Conservation (phyloP, 2,329 filamentous ascomycete genomes). For the Cercospora brassicicola region DNA sequence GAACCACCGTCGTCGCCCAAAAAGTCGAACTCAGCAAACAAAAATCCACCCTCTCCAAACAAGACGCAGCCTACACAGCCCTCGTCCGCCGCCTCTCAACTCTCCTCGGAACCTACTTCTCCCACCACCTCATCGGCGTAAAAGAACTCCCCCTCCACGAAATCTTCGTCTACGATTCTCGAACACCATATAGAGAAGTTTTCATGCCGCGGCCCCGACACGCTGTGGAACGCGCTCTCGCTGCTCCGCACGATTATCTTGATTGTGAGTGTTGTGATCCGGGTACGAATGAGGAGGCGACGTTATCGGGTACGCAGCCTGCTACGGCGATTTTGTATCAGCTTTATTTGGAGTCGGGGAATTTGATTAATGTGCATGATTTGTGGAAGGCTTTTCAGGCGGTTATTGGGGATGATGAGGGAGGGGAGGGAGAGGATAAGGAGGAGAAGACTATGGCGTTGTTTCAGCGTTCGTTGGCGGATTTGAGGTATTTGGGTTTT, state of each 20-base stretch:
- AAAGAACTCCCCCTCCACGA: slow-evolving; percentile 64
- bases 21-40: slow-evolving; percentile 78
- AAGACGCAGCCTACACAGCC: slow-evolving; percentile 69
- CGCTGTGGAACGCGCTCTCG: slow-evolving; percentile 69
- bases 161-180: slow-evolving; percentile 72
- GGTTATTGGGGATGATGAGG: slow-evolving; percentile 53
- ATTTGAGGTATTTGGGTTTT: slow-evolving; percentile 81
- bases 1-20: slow-evolving; percentile 77
- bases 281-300: slow-evolving; percentile 44
- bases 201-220: slow-evolving; percentile 72
- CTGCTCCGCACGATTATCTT: slow-evolving; percentile 74
- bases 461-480: slow-evolving; percentile 83
- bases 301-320: slow-evolving; percentile 63
- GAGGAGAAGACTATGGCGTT: slow-evolving; percentile 53
- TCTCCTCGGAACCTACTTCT: slow-evolving; percentile 52
- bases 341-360: slow-evolving; percentile 74
- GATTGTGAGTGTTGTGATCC: slow-evolving; percentile 66
- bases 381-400: slow-evolving; percentile 74
- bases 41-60: slow-evolving; percentile 66
- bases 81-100: slow-evolving; percentile 61
- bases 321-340: slow-evolving; percentile 74
- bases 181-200: slow-evolving; percentile 68
- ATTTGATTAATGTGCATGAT: slow-evolving; percentile 75
- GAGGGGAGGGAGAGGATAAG: not conserved
- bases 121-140: slow-evolving; percentile 50